Conservation (phyloP, 805 yeast genomes). For the Zygosaccharomyces pseudorouxii region DNA sequence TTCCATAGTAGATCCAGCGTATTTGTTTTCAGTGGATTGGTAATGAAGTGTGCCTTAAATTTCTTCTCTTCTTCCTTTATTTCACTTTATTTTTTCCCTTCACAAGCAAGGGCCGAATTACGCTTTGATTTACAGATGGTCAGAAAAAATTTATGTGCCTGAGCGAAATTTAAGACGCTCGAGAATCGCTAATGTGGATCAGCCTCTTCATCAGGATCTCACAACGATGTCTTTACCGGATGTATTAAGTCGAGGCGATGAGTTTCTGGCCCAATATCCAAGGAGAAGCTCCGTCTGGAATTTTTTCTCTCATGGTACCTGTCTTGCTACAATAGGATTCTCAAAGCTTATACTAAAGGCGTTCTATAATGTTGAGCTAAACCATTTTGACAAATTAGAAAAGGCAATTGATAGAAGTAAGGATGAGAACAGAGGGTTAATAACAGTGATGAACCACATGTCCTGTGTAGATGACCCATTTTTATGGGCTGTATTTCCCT, state of each 20-base stretch:
- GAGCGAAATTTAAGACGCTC: neutral
- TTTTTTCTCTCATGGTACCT: conserved; percentile 60
- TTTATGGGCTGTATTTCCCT: conserved; percentile 81
- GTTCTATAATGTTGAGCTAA: conserved; percentile 59
- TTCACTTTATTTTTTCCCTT: neutral
- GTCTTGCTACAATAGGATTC: conserved; percentile 57
- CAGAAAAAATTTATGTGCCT: neutral
- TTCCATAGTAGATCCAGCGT: conserved; percentile 51
- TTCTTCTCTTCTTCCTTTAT: conserved; percentile 3
- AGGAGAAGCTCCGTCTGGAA: conserved; percentile 59
- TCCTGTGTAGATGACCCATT: conserved; percentile 88
- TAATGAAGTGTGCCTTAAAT: neutral
- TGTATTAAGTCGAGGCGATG: conserved; percentile 70
- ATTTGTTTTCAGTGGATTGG: neutral
- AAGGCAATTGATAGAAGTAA: conserved; percentile 59
- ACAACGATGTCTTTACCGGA: conserved; percentile 58
- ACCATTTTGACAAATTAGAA: conserved; percentile 60
- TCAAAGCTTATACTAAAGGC: conserved; percentile 58
- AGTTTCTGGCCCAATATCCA: conserved; percentile 60
- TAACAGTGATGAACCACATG: conserved; percentile 93
- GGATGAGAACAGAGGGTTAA: conserved; percentile 62
- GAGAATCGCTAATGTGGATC: neutral
- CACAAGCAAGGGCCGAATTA: neutral
- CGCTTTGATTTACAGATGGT: neutral
- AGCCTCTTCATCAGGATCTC: neutral